Evolutionary conservation across 202 grass and related monocot genomes (phyloP).

Genomic region (Schoenoplectus tabernaemontani): DNA sequence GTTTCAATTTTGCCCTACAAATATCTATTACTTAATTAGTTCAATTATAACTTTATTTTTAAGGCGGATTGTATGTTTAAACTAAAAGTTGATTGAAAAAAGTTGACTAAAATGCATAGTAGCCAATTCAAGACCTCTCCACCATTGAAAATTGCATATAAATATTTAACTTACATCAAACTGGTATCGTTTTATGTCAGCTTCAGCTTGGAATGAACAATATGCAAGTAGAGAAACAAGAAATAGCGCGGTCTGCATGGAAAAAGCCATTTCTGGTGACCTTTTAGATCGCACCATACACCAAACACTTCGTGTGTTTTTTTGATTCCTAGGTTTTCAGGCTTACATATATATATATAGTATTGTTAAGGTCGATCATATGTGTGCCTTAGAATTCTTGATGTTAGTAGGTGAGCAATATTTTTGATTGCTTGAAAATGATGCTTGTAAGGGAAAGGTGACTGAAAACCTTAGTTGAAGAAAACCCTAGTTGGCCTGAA

Average conservation of each 20-base stretch:
- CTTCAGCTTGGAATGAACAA: slow-evolving; percentile 15
- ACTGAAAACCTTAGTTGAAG: slow-evolving; percentile 26
- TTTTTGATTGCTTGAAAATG: slow-evolving; percentile 3
- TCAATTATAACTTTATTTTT: background rate
- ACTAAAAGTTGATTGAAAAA: background rate
- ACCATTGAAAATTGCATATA: background rate
- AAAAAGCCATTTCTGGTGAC: slow-evolving; percentile 19
- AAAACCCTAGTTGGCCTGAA: background rate
- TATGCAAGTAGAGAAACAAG: slow-evolving; percentile 12
- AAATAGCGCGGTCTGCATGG: background rate
- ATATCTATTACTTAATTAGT: background rate
- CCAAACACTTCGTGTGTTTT: background rate
- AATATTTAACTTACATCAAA: slow-evolving; percentile 47
- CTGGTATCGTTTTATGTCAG: slow-evolving; percentile 51
- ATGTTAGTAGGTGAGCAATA: slow-evolving; percentile 18
- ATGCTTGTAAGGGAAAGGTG: slow-evolving; percentile 22
- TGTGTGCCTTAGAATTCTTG: slow-evolving; percentile 11
- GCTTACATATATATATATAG: slow-evolving; percentile 8
- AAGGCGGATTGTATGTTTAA: background rate
- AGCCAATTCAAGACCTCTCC: background rate
- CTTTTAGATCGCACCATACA: background rate
- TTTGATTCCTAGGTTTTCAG: background rate
- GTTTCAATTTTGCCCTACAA: background rate
- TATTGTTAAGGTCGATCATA: background rate
- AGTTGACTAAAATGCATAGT: background rate